Percentiles rank a stretch among this genome's conserved stretches.
Evolutionary conservation across 371 early-diverging fungal genomes (phyloP).

Genomic region (Thermomucor indicae-seudaticae): DNA sequence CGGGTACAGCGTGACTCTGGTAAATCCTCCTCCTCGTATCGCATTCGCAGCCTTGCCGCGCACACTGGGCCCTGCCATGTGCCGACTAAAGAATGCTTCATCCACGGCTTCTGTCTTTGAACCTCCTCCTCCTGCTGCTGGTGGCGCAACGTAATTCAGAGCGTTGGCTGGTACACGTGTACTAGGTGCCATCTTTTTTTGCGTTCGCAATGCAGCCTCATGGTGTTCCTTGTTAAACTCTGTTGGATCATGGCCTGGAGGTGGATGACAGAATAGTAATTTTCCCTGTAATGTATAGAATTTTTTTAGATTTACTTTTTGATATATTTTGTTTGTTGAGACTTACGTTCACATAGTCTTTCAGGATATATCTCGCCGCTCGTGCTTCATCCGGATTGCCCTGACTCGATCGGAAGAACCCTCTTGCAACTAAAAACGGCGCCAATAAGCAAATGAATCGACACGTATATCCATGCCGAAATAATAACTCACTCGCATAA

Average conservation of each 20-base stretch:
- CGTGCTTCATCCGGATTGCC: conserved; percentile 98
- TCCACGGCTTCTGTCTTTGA: conserved; percentile 61
- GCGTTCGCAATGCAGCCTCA: conserved; percentile 49
- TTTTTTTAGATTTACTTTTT: not conserved
- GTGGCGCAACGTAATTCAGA: conserved; percentile 54
- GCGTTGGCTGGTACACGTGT: conserved; percentile 50
- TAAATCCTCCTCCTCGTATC: conserved; percentile 39
- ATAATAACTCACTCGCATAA: conserved; percentile 54
- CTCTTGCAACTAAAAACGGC: conserved; percentile 72
- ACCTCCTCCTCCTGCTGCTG: conserved; percentile 32
- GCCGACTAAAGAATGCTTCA: conserved; percentile 58
- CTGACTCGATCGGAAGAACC: conserved; percentile 85
- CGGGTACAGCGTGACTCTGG: conserved; percentile 58
- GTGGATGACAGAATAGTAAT: conserved; percentile 84
- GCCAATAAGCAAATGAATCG: not conserved
- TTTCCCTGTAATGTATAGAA: conserved; percentile 59
- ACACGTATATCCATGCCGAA: not conserved
- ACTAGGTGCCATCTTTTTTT: conserved; percentile 50
- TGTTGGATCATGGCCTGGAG: conserved; percentile 44
- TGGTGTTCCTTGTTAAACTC: conserved; percentile 81
- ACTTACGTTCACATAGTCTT: conserved; percentile 90
- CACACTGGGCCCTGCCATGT: conserved; percentile 43
- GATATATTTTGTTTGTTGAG: not conserved
- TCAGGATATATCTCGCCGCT: conserved; percentile 91
- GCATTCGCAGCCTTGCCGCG: conserved; percentile 43